phyloP scores from a whole-genome alignment of 257 asterid species.

The Salvia miltiorrhiza region DNA sequence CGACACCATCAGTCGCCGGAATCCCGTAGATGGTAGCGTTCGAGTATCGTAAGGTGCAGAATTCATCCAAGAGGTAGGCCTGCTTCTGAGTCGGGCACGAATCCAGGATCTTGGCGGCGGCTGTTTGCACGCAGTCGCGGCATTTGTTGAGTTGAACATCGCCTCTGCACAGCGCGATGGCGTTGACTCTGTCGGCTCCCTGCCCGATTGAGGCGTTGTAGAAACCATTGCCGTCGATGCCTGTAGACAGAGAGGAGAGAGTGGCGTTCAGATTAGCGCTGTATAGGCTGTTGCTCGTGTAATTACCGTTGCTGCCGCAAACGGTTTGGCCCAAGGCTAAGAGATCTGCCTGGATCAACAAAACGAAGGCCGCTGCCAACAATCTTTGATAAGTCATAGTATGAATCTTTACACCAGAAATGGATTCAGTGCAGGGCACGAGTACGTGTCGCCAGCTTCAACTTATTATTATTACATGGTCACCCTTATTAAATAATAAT shows the following conservation, averaged over 20 bases:
- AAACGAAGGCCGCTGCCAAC: not conserved
- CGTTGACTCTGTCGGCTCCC: no score
- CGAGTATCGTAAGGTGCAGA: constrained; percentile 33
- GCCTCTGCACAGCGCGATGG: no score
- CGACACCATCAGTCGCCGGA: not conserved
- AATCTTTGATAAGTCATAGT: not conserved
- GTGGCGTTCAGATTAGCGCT: constrained; percentile 14
- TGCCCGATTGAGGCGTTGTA: no score
- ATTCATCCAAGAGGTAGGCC: constrained; percentile 7
- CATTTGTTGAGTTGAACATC: no score
- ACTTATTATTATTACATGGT: no score
- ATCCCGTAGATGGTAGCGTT: constrained; percentile 20
- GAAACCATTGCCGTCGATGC: constrained; percentile 15
- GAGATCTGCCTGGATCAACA: not conserved
- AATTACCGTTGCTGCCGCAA: constrained; percentile 13
- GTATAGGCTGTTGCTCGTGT: constrained; percentile 24
- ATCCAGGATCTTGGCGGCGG: not conserved
- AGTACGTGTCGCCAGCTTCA: not conserved
- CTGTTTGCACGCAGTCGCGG: not conserved
- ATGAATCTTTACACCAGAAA: no score
- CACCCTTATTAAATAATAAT: no score
- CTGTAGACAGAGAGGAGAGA: constrained; percentile 23
- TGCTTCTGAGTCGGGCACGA: constrained; percentile 30
- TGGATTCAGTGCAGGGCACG: not conserved
- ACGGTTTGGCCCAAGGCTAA: not conserved